These are phyloP conservation scores for Tardiomyces blankii DNA, from an alignment of 1,139 yeast species.

Conservation along the genomic window DNA sequence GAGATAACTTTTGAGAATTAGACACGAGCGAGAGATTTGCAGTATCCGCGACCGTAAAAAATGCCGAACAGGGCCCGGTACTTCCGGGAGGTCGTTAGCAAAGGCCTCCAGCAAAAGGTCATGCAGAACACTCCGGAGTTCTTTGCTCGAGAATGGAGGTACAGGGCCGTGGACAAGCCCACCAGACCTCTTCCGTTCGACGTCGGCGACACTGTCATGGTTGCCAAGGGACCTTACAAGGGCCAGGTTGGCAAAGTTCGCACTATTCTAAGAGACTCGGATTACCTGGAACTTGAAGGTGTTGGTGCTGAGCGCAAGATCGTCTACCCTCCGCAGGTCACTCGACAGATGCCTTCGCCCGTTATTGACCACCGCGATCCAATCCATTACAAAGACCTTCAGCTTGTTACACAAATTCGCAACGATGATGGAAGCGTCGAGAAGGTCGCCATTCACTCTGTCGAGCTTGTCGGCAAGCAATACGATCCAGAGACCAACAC, in stretches of 20 bases:
- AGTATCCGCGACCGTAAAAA: not conserved
- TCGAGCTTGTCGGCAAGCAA: constrained; percentile 54
- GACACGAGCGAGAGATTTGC: too few species aligned
- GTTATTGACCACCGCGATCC: constrained; percentile 44
- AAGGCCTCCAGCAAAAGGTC: not conserved
- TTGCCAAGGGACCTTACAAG: constrained; percentile 43
- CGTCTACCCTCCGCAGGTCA: not conserved
- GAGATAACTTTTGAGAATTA: too few species aligned
- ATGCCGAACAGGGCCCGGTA: constrained; percentile 1
- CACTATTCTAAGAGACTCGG: not conserved
- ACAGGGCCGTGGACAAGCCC: constrained; percentile 15
- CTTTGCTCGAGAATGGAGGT: not conserved
- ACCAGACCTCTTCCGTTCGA: constrained; percentile 46
- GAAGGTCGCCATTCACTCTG: constrained; percentile 70
- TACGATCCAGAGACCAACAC: constrained; percentile 66
- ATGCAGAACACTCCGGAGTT: not conserved
- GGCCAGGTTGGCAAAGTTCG: constrained; percentile 50
- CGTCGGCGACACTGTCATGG: constrained; percentile 49
- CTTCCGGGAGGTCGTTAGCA: not conserved
- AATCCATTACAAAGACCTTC: constrained; percentile 52
- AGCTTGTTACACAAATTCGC: constrained; percentile 68
- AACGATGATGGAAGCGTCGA: constrained; percentile 44
- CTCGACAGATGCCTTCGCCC: not conserved
- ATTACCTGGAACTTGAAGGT: not conserved
- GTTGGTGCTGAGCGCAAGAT: not conserved